Conservation (phyloP, 2,329 filamentous ascomycete genomes). For the Magnaporthales sp. region DNA sequence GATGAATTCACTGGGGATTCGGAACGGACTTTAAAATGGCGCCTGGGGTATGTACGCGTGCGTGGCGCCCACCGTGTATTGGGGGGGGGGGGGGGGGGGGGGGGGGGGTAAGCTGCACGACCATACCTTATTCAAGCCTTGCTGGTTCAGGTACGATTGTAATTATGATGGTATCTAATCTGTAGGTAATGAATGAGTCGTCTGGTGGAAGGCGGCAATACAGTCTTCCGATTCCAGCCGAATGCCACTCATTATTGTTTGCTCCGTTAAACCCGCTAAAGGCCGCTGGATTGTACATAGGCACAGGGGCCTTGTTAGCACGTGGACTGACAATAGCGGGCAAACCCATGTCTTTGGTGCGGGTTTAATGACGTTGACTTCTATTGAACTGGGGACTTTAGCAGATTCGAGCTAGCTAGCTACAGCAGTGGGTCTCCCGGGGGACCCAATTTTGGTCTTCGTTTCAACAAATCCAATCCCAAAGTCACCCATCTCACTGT, state of each 20-base stretch:
- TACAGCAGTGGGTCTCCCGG: neutral
- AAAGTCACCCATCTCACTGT: neutral
- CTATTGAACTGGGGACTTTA: neutral
- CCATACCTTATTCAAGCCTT: neutral
- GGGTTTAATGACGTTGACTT: neutral
- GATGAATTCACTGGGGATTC: neutral
- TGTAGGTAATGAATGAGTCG: no score
- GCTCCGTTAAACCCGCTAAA: neutral
- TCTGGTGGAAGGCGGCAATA: neutral
- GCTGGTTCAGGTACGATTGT: neutral
- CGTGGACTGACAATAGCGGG: neutral
- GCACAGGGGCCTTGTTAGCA: neutral
- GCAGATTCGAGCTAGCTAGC: neutral
- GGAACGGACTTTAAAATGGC: neutral
- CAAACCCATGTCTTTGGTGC: neutral
- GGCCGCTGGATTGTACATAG: neutral
- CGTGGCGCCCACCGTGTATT: neutral
- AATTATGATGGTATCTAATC: neutral
- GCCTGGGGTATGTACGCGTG: neutral
- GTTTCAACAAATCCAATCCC: neutral
- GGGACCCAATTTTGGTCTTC: neutral
- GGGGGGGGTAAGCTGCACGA: neutral
- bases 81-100: no score
- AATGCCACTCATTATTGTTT: neutral
- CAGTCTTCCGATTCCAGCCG: neutral